phyloP scores from a whole-genome alignment of 75 land plant species.

The Isoetes taiwanensis region DNA sequence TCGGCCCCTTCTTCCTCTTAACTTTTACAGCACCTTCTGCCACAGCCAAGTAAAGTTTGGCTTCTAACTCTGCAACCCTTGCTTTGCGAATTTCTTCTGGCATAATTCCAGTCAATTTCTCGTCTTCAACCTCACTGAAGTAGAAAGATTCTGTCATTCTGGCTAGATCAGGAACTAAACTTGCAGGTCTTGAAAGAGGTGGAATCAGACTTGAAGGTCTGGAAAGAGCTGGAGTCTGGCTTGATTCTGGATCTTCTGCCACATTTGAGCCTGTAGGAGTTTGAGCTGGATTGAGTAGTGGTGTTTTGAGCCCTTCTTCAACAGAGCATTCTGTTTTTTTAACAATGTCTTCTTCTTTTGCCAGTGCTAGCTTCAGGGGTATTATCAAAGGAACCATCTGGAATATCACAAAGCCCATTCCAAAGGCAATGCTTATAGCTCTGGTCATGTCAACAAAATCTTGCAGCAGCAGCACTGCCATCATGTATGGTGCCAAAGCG shows the following conservation, averaged over 20 bases:
- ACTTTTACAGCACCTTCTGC: conserved; percentile 51
- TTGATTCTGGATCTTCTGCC: too few species aligned
- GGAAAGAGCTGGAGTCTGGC: too few species aligned
- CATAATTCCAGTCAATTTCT: conserved; percentile 25
- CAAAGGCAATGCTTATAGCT: conserved; percentile 9
- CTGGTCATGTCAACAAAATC: conserved; percentile 11
- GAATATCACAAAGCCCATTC: conserved; percentile 18
- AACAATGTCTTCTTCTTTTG: too few species aligned
- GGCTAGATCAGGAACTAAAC: too few species aligned
- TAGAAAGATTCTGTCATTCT: too few species aligned
- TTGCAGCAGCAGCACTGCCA: conserved; percentile 28
- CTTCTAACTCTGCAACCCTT: conserved; percentile 5
- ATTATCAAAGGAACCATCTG: conserved; percentile 30
- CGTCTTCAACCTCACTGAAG: conserved; percentile 90
- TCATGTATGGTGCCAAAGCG: conserved; percentile 26
- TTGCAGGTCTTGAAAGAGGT: too few species aligned
- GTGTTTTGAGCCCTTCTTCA: too few species aligned
- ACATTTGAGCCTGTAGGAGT: too few species aligned
- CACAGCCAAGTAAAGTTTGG: conserved; percentile 52
- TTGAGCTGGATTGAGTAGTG: too few species aligned
- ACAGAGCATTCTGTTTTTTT: too few species aligned
- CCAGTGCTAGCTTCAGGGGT: too few species aligned
- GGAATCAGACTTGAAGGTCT: too few species aligned
- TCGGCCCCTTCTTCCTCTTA: conserved; percentile 63
- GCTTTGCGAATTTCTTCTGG: conserved; percentile 14